Base-by-base conservation (phyloP, 768 basidiomycete genomes). In the Leccinellum rugosiceps region DNA sequence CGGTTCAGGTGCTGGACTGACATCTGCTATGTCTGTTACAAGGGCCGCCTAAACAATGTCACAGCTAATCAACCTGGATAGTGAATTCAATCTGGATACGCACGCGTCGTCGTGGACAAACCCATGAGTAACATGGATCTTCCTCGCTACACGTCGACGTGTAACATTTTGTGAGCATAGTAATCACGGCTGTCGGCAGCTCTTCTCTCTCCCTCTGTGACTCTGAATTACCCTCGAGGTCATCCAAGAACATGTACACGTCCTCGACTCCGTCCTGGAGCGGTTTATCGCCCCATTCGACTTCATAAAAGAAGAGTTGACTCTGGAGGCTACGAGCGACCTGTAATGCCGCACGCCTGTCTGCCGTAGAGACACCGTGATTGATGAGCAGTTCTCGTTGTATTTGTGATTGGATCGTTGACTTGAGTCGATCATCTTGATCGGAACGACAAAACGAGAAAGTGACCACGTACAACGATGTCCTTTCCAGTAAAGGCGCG, bases 281-380 rank as follows among this genome's bases (percentile, higher is more conserved):
- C 1, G 86, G 78, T 19, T 86, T 84, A 50, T 86, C 85, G 30
- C 90, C 92, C 92, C 94, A 96, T 68, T 98, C 94, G 7, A 98
- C 94, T 70, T 98, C 96, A 68, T 93, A 92, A 72, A 97, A 95
- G 79, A 94, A 98, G 5, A 98, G 80, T 69, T 96, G 93, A 57
- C 83, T 87, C 68, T 98, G 94, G 35, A 98, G 78, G 56, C 90
- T 92, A 38, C 93, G 86, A 4, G 94, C 97, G 35, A 96, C 87
- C 68, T 90, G 86, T 28, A 97, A 75, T 4, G 95, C 92, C 15
- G 88, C 86, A 6, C 90, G 83, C 8, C 95, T 80, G 63, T 95
- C 92, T 58, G 81, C 87, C 0, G 85, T 86, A 3, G 86, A 85
- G 34, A 88, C 78, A 11, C 84, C 85, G 59, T 91, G 88, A 54